Base-by-base conservation (phyloP, 176 grass and related monocot species). In the Musa troglodytarum region DNA sequence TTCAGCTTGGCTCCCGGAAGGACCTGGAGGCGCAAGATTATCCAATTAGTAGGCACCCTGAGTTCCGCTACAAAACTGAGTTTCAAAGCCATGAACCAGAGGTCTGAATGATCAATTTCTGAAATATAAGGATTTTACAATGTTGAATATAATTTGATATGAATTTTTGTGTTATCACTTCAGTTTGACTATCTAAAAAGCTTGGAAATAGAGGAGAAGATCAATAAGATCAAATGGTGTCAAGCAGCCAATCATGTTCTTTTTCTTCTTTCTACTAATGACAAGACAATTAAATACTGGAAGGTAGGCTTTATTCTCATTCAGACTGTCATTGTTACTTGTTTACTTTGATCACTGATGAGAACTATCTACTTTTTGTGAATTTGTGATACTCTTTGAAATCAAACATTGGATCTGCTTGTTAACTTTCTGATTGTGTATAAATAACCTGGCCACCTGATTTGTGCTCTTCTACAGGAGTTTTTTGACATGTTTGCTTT, bases 191-290 rank as follows among this genome's bases (percentile, higher is more conserved):
- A 98, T 73, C 94, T 98, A 73, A 98, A 98, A 82, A 98, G 94
- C 65, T 87, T 93, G 90, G 94, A 98, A 89, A 98, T 98, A 75
- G 94, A 93, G 92, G 94, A 98, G 88, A 98, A 98, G 88, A 98
- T 98, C 78, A 98, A 98, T 75, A 88, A 98, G 81, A 93, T 98
- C 86, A 93, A 79, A 78, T 98, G 94, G 94, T 93, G 90, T 79
- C 82, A 93, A 82, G 72, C 84, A 82, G 54, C 90, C 65, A 93
- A 93, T 83, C 77, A 82, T 2, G 80, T 84, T 22, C 83, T 87
- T 65, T 93, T 93, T 87, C 90, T 98, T 78, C 84, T 98, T 76
- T 93, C 94, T 26, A 98, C 94, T 74, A 98, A 98, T 78, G 94
- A 98, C 78, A 98, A 98, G 85, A 98, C 94, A 19, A 89, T 98